These are phyloP conservation scores for Cystobasidium onofrii DNA, from an alignment of 768 basidiomycete species.

Conservation along the genomic window DNA sequence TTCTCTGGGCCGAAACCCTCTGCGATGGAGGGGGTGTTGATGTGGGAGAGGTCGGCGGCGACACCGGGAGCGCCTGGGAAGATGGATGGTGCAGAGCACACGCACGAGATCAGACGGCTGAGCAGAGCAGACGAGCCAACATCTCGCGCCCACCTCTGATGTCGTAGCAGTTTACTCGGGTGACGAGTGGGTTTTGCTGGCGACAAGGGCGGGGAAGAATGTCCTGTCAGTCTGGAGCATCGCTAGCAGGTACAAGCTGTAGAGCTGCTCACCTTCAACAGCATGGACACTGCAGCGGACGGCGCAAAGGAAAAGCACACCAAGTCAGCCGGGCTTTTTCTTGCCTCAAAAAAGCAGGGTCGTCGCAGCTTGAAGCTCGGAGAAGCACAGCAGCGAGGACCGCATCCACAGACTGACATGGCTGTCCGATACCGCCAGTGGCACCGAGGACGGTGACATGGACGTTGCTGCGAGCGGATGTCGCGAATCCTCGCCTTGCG, in stretches of 20 bases:
- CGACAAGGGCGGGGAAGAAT: not conserved
- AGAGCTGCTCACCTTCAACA: conserved; percentile 18
- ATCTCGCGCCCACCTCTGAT: conserved; percentile 55
- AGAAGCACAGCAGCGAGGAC: too few relatives aligned
- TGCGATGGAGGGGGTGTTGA: conserved; percentile 34
- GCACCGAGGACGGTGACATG: conserved; percentile 83
- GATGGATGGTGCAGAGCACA: not conserved
- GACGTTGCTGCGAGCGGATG: not conserved
- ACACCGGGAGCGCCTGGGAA: conserved; percentile 71
- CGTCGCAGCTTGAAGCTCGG: too few relatives aligned
- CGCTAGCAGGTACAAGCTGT: not conserved
- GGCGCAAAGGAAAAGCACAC: not conserved
- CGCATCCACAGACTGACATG: conserved; percentile 1
- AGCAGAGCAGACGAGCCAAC: too few relatives aligned
- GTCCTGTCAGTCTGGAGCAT: not conserved
- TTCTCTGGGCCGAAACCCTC: conserved; percentile 47
- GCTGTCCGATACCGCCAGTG: conserved; percentile 34
- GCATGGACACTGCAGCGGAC: not conserved
- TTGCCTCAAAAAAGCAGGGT: too few relatives aligned
- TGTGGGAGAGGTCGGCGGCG: conserved; percentile 75
- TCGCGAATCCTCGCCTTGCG: not conserved
- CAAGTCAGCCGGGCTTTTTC: not conserved
- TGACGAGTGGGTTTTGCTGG: conserved; percentile 65
- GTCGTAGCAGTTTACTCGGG: conserved; percentile 62
- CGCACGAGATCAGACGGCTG: too few relatives aligned